Evolutionary conservation across 1,284 basidiomycete species (phyloP).

Genomic region (Taiwanofungus camphoratus): DNA sequence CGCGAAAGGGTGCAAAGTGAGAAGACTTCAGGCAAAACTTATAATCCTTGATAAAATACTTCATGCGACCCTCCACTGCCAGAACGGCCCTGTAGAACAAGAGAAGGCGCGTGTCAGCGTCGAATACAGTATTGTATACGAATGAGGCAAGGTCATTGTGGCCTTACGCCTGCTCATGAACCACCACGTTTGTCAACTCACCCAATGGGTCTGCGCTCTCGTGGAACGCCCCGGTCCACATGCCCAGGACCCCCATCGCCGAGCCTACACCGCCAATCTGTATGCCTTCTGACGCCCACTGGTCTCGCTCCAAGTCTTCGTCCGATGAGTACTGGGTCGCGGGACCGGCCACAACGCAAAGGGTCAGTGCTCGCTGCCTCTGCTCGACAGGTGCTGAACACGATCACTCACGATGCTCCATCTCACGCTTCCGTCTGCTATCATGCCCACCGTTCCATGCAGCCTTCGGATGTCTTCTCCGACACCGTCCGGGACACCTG

Average conservation of each 20-base stretch:
- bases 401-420: slow-evolving; percentile 45
- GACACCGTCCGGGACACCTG: slow-evolving; percentile 12
- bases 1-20: too few species aligned
- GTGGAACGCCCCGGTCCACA: slow-evolving; percentile 56
- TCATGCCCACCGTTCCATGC: slow-evolving; percentile 44
- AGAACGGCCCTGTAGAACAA: slow-evolving; percentile 16
- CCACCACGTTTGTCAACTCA: too few species aligned
- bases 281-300: slow-evolving; percentile 51
- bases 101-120: too few species aligned
- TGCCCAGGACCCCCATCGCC: slow-evolving; percentile 45
- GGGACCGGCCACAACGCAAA: not conserved
- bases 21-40: too few species aligned
- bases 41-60: too few species aligned
- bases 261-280: slow-evolving; percentile 52
- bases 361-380: too few species aligned
- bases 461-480: slow-evolving; percentile 27
- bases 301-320: slow-evolving; percentile 19
- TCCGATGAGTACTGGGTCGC: slow-evolving; percentile 1
- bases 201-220: slow-evolving; percentile 41
- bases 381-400: not conserved
- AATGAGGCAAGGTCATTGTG: too few species aligned
- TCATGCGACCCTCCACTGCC: slow-evolving; percentile 22
- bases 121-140: too few species aligned
- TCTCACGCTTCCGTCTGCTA: slow-evolving; percentile 43
- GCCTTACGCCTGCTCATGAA: too few species aligned